Percentiles rank a stretch among this genome's conserved stretches.
Evolutionary conservation across 2,329 filamentous ascomycete genomes (phyloP).

Genomic region (Akanthomyces lecanii): DNA sequence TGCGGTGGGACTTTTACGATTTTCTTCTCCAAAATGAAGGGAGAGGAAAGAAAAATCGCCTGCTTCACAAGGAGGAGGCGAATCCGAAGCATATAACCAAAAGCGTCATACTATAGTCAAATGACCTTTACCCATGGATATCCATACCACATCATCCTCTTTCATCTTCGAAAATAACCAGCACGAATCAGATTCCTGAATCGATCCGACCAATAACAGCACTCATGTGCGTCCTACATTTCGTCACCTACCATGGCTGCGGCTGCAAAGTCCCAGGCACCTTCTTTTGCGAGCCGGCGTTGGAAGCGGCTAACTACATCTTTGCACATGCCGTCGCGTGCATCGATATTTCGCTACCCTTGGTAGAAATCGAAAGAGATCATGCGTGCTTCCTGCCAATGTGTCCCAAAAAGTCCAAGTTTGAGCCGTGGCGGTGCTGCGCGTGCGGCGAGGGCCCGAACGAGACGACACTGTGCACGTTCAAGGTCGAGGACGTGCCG

Average conservation of each 20-base stretch:
- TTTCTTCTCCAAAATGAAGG: not conserved
- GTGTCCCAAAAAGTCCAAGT: not conserved
- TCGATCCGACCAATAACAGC: too few species aligned
- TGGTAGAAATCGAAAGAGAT: not conserved
- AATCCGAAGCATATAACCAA: not conserved
- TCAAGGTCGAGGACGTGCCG: not conserved
- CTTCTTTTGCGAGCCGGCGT: not conserved
- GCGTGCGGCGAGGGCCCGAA: conserved; percentile 2
- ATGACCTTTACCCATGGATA: not conserved
- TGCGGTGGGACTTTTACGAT: not conserved
- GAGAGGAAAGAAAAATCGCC: not conserved
- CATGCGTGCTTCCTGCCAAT: not conserved
- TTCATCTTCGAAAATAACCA: not conserved
- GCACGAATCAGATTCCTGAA: too few species aligned
- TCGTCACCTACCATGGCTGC: conserved; percentile 4
- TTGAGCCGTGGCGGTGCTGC: conserved; percentile 11
- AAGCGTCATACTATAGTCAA: not conserved
- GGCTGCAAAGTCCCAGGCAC: conserved; percentile 5
- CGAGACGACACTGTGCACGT: not conserved
- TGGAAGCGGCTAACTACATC: not conserved
- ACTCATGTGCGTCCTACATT: not conserved
- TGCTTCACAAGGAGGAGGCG: not conserved
- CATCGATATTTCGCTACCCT: not conserved
- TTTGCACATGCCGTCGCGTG: not conserved
- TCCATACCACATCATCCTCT: not conserved